Percentiles rank a stretch among this genome's conserved stretches.
These are phyloP conservation scores for Gracilariopsis chorda DNA, from an alignment of 23 red algal genomes.

Conservation along the genomic window DNA sequence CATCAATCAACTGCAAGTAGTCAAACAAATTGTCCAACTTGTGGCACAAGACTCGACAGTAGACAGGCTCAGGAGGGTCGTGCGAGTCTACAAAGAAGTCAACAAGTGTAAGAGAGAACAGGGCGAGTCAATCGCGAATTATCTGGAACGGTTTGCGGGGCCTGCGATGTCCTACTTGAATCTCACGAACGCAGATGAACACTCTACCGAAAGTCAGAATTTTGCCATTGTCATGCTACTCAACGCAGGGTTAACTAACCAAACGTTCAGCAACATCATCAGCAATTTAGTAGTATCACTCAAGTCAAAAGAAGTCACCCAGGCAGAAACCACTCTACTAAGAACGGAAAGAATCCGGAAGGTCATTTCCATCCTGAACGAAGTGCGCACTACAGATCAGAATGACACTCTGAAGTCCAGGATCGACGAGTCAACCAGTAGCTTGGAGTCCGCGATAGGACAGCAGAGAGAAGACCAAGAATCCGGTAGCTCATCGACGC, in stretches of 20 bases:
- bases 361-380: too few species aligned
- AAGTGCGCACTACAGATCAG: too few species aligned
- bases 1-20: neutral
- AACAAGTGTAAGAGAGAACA: neutral
- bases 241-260: neutral
- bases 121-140: neutral
- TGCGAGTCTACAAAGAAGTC: neutral
- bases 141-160: neutral
- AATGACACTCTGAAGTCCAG: too few species aligned
- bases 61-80: neutral
- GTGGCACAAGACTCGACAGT: neutral
- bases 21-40: neutral
- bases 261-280: neutral
- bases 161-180: slow-evolving; percentile 29
- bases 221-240: neutral
- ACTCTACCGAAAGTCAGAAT: slow-evolving; percentile 13
- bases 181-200: neutral
- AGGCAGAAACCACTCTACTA: neutral
- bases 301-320: neutral
- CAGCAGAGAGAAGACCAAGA: neutral
- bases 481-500: neutral
- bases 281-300: neutral
- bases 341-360: too few species aligned
- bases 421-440: too few species aligned
- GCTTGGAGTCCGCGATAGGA: too few species aligned